Conservation (phyloP, 2,329 filamentous ascomycete genomes). For the Calonectria leucothoes region DNA sequence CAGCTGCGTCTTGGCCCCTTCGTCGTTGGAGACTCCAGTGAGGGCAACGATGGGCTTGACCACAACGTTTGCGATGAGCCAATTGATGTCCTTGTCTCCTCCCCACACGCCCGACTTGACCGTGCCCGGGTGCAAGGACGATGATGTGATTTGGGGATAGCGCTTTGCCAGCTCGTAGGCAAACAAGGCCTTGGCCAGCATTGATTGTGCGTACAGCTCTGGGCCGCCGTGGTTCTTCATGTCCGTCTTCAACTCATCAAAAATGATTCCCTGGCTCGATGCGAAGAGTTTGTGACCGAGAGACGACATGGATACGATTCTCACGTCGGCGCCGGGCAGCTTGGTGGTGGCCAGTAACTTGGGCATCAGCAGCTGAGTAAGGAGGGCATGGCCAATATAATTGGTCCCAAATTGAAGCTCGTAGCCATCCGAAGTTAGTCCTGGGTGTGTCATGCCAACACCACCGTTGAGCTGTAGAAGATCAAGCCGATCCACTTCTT, state of each 20-base stretch:
- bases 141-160: slow-evolving; percentile 4
- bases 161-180: slow-evolving; percentile 11
- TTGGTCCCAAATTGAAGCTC: slow-evolving; percentile 22
- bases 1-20: slow-evolving; percentile 14
- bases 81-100: slow-evolving; percentile 3
- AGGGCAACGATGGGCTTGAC: background rate
- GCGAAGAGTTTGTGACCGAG: slow-evolving; percentile 9
- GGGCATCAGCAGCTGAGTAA: slow-evolving; percentile 21
- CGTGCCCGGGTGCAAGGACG: slow-evolving; percentile 1
- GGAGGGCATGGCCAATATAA: slow-evolving; percentile 14
- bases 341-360: slow-evolving; percentile 4
- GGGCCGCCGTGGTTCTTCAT: slow-evolving; percentile 1
- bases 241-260: slow-evolving; percentile 7
- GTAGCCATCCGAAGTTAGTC: slow-evolving; percentile 9
- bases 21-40: slow-evolving; percentile 4
- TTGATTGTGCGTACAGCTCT: slow-evolving; percentile 11
- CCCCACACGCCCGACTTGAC: slow-evolving; percentile 5
- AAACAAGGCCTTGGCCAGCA: slow-evolving; percentile 13
- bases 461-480: slow-evolving; percentile 18
- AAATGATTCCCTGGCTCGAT: background rate
- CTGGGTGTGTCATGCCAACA: background rate
- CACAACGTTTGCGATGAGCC: slow-evolving; percentile 1
- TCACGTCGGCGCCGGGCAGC: slow-evolving; percentile 14
- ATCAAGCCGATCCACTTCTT: slow-evolving; percentile 2
- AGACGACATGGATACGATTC: slow-evolving; percentile 16